Percentiles rank a stretch among this genome's conserved stretches.
These are phyloP conservation scores for Paulownia fortunei DNA, from an alignment of 257 asterid genomes.

Conservation along the genomic window DNA sequence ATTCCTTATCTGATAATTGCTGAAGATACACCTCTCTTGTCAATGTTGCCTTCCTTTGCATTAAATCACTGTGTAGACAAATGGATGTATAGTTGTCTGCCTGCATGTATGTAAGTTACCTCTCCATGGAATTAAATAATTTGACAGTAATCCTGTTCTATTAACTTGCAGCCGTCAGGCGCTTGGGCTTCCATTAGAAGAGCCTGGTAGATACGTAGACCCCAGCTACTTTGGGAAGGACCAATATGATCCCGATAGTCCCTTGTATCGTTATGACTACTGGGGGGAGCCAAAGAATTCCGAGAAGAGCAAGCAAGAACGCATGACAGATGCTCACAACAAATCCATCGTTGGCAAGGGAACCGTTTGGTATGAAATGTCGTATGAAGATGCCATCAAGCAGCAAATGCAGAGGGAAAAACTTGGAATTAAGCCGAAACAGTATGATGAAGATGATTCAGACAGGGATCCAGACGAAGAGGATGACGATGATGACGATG, in stretches of 20 bases:
- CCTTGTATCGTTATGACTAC: conserved; percentile 88
- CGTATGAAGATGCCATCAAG: conserved; percentile 86
- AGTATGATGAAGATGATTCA: conserved; percentile 47
- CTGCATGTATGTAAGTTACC: background rate
- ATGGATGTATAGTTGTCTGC: background rate
- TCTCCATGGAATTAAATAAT: background rate
- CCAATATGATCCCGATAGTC: conserved; percentile 78
- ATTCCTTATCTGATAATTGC: background rate
- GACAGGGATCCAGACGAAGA: conserved; percentile 38
- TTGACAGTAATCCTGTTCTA: background rate
- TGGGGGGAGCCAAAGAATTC: conserved; percentile 99
- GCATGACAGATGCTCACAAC: conserved; percentile 85
- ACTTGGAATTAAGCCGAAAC: conserved; percentile 56
- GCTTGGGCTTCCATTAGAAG: conserved; percentile 89
- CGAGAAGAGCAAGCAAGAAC: conserved; percentile 89
- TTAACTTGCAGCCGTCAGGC: conserved; percentile 80
- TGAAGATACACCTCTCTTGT: background rate
- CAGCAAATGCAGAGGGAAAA: conserved; percentile 71
- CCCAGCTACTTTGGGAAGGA: conserved; percentile 82
- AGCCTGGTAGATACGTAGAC: conserved; percentile 83
- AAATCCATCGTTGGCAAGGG: conserved; percentile 92
- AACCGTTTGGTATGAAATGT: conserved; percentile 89
- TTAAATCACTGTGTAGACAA: background rate
- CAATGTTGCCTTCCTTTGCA: background rate
- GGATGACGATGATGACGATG: conserved; percentile 54